A percentile compares a stretch with the other conserved stretches of the same genome.
phyloP scores from a whole-genome alignment of 805 yeast genomes.

The Candida multigemmis region DNA sequence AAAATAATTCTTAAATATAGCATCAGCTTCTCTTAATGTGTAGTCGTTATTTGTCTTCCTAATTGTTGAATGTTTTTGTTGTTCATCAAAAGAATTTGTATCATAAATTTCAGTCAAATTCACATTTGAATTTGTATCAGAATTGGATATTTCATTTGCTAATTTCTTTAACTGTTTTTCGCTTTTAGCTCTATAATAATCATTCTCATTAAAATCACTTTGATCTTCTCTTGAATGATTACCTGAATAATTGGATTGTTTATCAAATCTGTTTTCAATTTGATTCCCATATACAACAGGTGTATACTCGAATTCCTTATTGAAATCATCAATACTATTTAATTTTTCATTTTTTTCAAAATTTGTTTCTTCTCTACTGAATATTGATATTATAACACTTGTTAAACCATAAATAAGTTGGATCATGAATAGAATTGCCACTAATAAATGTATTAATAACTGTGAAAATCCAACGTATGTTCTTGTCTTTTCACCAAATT shows the following conservation, averaged over 20 bases:
- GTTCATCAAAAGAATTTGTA: conserved; percentile 7
- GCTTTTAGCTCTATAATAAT: conserved; percentile 9
- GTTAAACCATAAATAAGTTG: conserved; percentile 20
- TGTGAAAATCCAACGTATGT: conserved; percentile 37
- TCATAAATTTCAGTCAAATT: background rate
- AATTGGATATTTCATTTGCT: too few species aligned
- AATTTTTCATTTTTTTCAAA: conserved; percentile 1
- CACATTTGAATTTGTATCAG: too few species aligned
- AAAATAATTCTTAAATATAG: conserved; percentile 34
- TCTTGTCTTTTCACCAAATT: conserved; percentile 25
- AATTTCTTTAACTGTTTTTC: conserved; percentile 5
- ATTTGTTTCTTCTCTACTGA: conserved; percentile 5
- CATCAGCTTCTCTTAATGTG: conserved; percentile 53
- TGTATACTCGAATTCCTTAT: conserved; percentile 16
- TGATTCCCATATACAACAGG: conserved; percentile 10
- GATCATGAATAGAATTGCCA: conserved; percentile 18
- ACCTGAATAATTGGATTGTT: too few species aligned
- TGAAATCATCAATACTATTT: conserved; percentile 11
- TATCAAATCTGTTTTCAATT: too few species aligned
- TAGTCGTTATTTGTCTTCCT: conserved; percentile 33
- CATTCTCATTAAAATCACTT: conserved; percentile 2
- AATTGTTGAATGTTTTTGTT: conserved; percentile 8
- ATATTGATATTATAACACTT: conserved; percentile 14
- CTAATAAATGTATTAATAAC: conserved; percentile 26
- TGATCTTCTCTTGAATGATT: conserved; percentile 1